These are phyloP conservation scores for Verticillium albo-atrum DNA, from an alignment of 2,329 filamentous ascomycete species.

Conservation along the genomic window DNA sequence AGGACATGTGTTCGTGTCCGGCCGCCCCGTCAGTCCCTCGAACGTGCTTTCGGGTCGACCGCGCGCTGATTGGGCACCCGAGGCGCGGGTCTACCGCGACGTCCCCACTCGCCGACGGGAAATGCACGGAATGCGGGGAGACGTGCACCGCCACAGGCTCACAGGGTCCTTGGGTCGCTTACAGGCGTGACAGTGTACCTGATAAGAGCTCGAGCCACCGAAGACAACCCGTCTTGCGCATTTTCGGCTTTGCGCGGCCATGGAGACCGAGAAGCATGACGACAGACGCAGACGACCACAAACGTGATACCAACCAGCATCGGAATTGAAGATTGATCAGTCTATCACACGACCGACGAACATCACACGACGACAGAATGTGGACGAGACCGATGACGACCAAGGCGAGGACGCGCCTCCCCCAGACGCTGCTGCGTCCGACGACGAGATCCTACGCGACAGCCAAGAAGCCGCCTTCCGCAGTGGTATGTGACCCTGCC, in stretches of 20 bases:
- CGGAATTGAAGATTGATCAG: background rate
- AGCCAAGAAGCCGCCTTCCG: background rate
- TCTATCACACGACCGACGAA: background rate
- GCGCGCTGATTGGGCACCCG: background rate
- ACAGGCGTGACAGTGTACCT: background rate
- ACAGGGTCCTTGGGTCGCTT: background rate
- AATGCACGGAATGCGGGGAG: background rate
- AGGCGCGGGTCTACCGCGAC: background rate
- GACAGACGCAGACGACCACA: background rate
- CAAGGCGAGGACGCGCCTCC: background rate
- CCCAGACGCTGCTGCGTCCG: background rate
- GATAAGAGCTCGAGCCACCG: background rate
- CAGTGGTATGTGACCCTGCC: background rate
- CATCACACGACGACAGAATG: background rate
- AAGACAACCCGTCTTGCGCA: background rate
- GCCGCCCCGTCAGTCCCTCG: background rate
- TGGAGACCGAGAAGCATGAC: background rate
- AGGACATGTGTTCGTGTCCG: background rate
- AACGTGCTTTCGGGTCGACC: background rate
- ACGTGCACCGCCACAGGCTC: background rate
- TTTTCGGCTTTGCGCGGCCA: background rate
- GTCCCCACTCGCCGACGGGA: background rate
- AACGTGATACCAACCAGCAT: background rate
- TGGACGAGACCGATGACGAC: background rate
- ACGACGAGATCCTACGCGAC: background rate